Evolutionary conservation across 768 basidiomycete genomes (phyloP).

Genomic region (Paxillus rubicundulus): DNA sequence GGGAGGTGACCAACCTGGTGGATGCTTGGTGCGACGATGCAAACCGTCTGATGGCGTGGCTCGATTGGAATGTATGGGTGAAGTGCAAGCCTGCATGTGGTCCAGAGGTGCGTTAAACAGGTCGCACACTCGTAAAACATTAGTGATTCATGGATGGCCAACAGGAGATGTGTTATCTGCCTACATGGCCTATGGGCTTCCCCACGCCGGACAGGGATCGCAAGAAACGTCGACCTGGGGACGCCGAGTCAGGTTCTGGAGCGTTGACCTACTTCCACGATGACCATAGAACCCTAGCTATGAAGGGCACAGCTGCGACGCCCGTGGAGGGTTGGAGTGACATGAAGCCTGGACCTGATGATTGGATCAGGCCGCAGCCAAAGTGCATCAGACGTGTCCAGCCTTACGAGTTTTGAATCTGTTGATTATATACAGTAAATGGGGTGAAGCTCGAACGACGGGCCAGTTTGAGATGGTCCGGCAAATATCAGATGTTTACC

Average conservation of each 20-base stretch:
- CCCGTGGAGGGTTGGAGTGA: background rate
- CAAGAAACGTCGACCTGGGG: background rate
- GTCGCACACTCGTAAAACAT: background rate
- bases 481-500: too few species aligned
- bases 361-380: slow-evolving; percentile 4
- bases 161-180: slow-evolving; percentile 21
- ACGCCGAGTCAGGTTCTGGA: background rate
- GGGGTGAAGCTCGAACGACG: too few species aligned
- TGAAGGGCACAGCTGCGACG: background rate
- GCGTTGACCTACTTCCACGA: background rate
- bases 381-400: slow-evolving; percentile 7
- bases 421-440: too few species aligned
- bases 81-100: slow-evolving; percentile 46
- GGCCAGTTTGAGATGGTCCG: too few species aligned
- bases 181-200: slow-evolving; percentile 17
- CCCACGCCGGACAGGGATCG: background rate
- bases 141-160: background rate
- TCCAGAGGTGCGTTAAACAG: slow-evolving; percentile 36
- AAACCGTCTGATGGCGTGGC: slow-evolving; percentile 42
- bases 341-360: background rate
- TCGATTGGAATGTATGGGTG: slow-evolving; percentile 52
- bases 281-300: background rate
- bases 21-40: slow-evolving; percentile 35
- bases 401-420: too few species aligned
- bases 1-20: slow-evolving; percentile 8